Percentiles rank a stretch among this genome's conserved stretches.
phyloP scores from a whole-genome alignment of 2,329 filamentous ascomycete species.

The Colletotrichum acutatum region DNA sequence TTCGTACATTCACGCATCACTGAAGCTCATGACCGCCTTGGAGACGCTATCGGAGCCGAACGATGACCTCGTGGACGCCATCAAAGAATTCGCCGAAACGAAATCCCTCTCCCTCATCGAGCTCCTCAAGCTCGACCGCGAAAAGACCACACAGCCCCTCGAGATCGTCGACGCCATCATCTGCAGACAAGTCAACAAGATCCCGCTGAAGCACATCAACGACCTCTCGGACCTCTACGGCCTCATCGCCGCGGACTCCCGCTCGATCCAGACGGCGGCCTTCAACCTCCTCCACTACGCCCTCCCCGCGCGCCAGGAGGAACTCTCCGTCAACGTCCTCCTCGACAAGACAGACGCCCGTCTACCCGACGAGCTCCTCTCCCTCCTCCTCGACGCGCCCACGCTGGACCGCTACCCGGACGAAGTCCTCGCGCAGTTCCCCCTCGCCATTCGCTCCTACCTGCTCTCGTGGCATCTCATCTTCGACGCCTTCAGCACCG shows the following conservation, averaged over 20 bases:
- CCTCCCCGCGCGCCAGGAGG: slow-evolving; percentile 82
- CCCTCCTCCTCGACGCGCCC: slow-evolving; percentile 83
- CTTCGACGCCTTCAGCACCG: slow-evolving; percentile 84
- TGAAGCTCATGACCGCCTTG: slow-evolving; percentile 76
- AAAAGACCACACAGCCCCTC: slow-evolving; percentile 69
- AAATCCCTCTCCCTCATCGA: slow-evolving; percentile 70
- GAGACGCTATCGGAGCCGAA: slow-evolving; percentile 77
- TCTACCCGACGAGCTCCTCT: slow-evolving; percentile 86
- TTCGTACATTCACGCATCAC: slow-evolving; percentile 75
- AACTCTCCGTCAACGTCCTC: slow-evolving; percentile 81
- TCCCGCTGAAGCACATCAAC: slow-evolving; percentile 70
- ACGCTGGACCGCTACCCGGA: slow-evolving; percentile 75
- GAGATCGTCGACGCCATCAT: slow-evolving; percentile 82
- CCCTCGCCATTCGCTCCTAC: slow-evolving; percentile 79
- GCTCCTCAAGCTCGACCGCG: slow-evolving; percentile 67
- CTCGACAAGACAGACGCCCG: slow-evolving; percentile 77
- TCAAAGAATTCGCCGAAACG: slow-evolving; percentile 67
- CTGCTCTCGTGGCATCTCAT: slow-evolving; percentile 90
- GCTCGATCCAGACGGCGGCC: slow-evolving; percentile 80
- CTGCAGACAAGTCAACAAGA: slow-evolving; percentile 72
- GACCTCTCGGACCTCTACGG: slow-evolving; percentile 78
- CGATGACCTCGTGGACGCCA: slow-evolving; percentile 84
- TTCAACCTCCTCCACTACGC: slow-evolving; percentile 83
- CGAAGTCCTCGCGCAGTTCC: slow-evolving; percentile 74
- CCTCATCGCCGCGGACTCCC: slow-evolving; percentile 79